Evolutionary conservation across 331 rosid species (phyloP).

Genomic region (Rosa hybrid): DNA sequence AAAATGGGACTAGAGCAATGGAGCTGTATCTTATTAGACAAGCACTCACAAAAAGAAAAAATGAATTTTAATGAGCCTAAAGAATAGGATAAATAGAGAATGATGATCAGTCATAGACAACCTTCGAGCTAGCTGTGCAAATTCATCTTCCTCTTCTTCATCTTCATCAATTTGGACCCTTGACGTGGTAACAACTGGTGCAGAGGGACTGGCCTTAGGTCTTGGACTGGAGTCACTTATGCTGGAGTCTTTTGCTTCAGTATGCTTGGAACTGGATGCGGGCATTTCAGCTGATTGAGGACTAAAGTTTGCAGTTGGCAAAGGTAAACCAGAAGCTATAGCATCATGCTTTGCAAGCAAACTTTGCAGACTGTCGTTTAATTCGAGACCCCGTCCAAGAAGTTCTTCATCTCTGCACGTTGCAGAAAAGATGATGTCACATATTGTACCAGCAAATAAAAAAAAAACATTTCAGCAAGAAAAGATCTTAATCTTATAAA

Average conservation of each 20-base stretch:
- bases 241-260: constrained; percentile 44
- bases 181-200: constrained; percentile 33
- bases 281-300: constrained; percentile 39
- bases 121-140: constrained; percentile 98
- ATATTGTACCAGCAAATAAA: constrained; percentile 10
- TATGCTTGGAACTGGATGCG: constrained; percentile 48
- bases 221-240: constrained; percentile 41
- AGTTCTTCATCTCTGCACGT: constrained; percentile 81
- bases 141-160: constrained; percentile 91
- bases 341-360: constrained; percentile 92
- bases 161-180: constrained; percentile 59
- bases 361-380: constrained; percentile 79
- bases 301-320: constrained; percentile 56
- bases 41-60: not conserved
- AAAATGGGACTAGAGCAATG: not conserved
- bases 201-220: constrained; percentile 46
- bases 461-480: not conserved
- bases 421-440: constrained; percentile 20
- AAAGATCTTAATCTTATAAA: not conserved
- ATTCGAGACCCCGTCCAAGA: constrained; percentile 90
- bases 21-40: not conserved
- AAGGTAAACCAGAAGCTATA: constrained; percentile 77
- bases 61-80: not conserved
- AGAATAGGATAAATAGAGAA: not conserved
- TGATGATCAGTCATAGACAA: constrained; percentile 24